Evolutionary conservation across 2,329 filamentous ascomycete species (phyloP).

Genomic region (Sporothrix euskadiensis): DNA sequence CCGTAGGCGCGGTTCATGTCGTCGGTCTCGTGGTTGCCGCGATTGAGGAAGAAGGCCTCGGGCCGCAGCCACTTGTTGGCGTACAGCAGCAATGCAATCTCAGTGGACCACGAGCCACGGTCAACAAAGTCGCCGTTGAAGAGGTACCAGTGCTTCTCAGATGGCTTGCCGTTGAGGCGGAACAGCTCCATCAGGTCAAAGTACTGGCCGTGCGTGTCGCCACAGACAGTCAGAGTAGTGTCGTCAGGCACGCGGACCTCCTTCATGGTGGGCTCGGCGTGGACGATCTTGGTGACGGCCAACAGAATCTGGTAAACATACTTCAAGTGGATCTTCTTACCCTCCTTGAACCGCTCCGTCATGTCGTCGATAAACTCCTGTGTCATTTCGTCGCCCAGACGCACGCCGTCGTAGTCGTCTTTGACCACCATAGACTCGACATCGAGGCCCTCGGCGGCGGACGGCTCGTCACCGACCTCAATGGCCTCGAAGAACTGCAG

Average conservation of each 20-base stretch:
- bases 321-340: conserved; percentile 93
- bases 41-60: conserved; percentile 87
- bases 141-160: conserved; percentile 85
- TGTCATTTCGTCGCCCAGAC: conserved; percentile 81
- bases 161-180: conserved; percentile 81
- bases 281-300: conserved; percentile 84
- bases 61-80: conserved; percentile 96
- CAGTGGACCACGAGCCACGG: conserved; percentile 95
- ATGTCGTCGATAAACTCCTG: conserved; percentile 97
- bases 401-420: conserved; percentile 78
- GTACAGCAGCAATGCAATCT: conserved; percentile 90
- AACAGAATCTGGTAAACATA: conserved; percentile 97
- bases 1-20: conserved; percentile 99
- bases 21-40: conserved; percentile 97
- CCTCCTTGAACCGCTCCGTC: conserved; percentile 91
- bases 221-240: conserved; percentile 85
- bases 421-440: conserved; percentile 83
- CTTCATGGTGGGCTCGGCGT: conserved; percentile 94
- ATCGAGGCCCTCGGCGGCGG: conserved; percentile 86
- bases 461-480: conserved; percentile 87
- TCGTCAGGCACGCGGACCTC: conserved; percentile 80
- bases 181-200: conserved; percentile 98
- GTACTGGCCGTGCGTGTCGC: conserved; percentile 97
- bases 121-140: conserved; percentile 99
- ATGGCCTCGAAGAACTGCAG: conserved; percentile 93